A percentile compares a stretch with the other conserved stretches of the same genome.
Conservation (phyloP, 1,284 basidiomycete genomes). For the Ustilago cynodontis region DNA sequence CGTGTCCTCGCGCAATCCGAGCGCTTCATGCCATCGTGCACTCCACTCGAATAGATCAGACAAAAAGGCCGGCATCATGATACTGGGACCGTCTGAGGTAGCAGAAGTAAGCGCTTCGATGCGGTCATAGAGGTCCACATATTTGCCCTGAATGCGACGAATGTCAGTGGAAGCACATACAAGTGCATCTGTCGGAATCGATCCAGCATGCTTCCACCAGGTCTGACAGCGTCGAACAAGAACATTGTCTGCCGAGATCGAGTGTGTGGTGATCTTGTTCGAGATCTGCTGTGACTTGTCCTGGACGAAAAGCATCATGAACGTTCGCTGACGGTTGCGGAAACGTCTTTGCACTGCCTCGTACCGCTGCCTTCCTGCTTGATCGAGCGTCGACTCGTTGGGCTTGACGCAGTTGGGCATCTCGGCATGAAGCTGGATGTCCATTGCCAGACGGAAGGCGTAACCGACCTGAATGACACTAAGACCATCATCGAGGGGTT, state of each 20-base stretch:
- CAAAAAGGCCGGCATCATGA: slow-evolving; percentile 54
- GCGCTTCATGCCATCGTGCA: slow-evolving; percentile 43
- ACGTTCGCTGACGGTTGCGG: slow-evolving; percentile 54
- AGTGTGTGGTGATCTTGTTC: slow-evolving; percentile 47
- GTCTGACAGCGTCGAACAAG: slow-evolving; percentile 51
- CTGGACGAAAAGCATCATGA: slow-evolving; percentile 53
- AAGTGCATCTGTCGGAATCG: slow-evolving; percentile 43
- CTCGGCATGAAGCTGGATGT: slow-evolving; percentile 51
- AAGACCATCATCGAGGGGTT: slow-evolving; percentile 52
- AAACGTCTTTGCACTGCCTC: slow-evolving; percentile 47
- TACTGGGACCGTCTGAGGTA: slow-evolving; percentile 44
- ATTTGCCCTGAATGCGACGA: slow-evolving; percentile 50
- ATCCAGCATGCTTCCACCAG: slow-evolving; percentile 42
- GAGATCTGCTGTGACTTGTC: slow-evolving; percentile 58
- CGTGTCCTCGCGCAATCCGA: slow-evolving; percentile 39
- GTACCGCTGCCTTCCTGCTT: slow-evolving; percentile 39
- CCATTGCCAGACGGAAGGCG: slow-evolving; percentile 55
- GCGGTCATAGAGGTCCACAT: slow-evolving; percentile 49
- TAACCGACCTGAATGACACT: slow-evolving; percentile 51
- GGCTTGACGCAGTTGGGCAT: slow-evolving; percentile 55
- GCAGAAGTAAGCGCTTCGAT: slow-evolving; percentile 43
- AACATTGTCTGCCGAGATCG: slow-evolving; percentile 42
- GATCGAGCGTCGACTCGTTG: slow-evolving; percentile 39
- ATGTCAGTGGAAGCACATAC: slow-evolving; percentile 48
- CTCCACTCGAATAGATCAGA: slow-evolving; percentile 49